A percentile compares a stretch with the other conserved stretches of the same genome.
Conservation (phyloP, 2,329 filamentous ascomycete species). For the Nigrospora sphaerica region DNA sequence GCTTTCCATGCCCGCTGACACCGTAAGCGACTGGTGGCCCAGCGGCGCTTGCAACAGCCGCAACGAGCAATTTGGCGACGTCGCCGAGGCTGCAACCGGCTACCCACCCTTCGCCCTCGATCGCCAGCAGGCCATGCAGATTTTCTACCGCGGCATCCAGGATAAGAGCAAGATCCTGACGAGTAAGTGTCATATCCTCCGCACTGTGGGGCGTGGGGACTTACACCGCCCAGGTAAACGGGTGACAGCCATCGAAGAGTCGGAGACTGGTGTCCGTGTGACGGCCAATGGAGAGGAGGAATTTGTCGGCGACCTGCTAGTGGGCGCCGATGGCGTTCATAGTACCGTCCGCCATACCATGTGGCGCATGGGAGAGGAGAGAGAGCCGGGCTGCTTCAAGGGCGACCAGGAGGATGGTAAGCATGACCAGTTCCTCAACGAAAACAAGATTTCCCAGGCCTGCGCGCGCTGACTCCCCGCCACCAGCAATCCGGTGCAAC, state of each 20-base stretch:
- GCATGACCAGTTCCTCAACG: background rate
- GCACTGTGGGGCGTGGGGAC: background rate
- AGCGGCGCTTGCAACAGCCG: slow-evolving; percentile 1
- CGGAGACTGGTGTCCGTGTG: slow-evolving; percentile 2
- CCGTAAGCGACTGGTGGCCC: slow-evolving; percentile 2
- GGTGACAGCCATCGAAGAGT: slow-evolving; percentile 7
- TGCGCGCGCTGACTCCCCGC: background rate
- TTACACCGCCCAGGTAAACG: slow-evolving; percentile 10
- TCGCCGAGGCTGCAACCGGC: slow-evolving; percentile 3
- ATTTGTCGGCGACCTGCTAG: slow-evolving; percentile 7
- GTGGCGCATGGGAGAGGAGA: slow-evolving; percentile 3
- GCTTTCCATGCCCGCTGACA: background rate
- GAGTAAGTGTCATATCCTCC: slow-evolving; percentile 11
- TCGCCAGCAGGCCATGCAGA: slow-evolving; percentile 11
- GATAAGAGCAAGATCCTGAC: slow-evolving; percentile 18
- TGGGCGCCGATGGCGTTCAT: slow-evolving; percentile 10
- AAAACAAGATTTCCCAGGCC: background rate
- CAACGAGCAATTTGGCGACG: slow-evolving; percentile 4
- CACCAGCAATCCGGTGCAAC: background rate
- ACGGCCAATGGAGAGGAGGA: slow-evolving; percentile 1
- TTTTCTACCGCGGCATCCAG: slow-evolving; percentile 9
- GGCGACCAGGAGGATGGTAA: background rate
- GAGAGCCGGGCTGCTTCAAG: background rate
- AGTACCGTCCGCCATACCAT: slow-evolving; percentile 5
- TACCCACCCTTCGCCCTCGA: slow-evolving; percentile 11